A percentile compares a stretch with the other conserved stretches of the same genome.
Conservation (phyloP, 148 eudicot species). For the Rhododendron simsii region DNA sequence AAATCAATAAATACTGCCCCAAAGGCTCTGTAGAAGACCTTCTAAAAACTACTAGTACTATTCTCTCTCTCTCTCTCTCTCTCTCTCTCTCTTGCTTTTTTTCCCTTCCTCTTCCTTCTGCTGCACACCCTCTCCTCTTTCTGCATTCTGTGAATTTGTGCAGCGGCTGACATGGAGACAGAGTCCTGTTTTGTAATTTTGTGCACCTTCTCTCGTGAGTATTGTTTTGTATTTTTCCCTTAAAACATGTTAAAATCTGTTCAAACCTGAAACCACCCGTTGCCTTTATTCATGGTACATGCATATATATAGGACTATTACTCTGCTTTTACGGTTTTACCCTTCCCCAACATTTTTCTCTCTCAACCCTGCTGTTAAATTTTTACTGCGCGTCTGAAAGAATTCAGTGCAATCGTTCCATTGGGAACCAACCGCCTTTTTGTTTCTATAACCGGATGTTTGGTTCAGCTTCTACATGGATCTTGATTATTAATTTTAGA, state of each 20-base stretch:
- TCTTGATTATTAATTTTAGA: no score
- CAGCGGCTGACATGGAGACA: slow-evolving; percentile 53
- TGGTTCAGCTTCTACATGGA: no score
- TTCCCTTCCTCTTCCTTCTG: background rate
- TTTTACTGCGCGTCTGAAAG: background rate
- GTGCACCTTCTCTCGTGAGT: slow-evolving; percentile 36
- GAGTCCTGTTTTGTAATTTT: slow-evolving; percentile 14
- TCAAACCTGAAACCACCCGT: slow-evolving; percentile 2
- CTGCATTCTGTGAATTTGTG: slow-evolving; percentile 23
- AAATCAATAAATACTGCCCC: background rate
- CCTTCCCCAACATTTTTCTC: background rate
- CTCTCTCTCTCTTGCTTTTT: background rate
- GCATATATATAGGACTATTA: slow-evolving; percentile 13
- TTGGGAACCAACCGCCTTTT: background rate
- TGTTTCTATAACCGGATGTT: no score
- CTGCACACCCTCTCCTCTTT: background rate
- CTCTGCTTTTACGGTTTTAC: no score
- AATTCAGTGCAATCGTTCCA: background rate
- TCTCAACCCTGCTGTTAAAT: background rate
- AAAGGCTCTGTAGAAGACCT: slow-evolving; percentile 19
- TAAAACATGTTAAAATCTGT: slow-evolving; percentile 1
- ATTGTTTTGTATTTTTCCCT: slow-evolving; percentile 31
- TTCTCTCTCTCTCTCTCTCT: slow-evolving; percentile 4
- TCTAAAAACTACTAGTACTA: background rate
- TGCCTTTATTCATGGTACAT: slow-evolving; percentile 25